Percentiles rank a stretch among this genome's conserved stretches.
phyloP scores from a whole-genome alignment of 2,329 filamentous ascomycete genomes.

The Trichoderma asperellum region DNA sequence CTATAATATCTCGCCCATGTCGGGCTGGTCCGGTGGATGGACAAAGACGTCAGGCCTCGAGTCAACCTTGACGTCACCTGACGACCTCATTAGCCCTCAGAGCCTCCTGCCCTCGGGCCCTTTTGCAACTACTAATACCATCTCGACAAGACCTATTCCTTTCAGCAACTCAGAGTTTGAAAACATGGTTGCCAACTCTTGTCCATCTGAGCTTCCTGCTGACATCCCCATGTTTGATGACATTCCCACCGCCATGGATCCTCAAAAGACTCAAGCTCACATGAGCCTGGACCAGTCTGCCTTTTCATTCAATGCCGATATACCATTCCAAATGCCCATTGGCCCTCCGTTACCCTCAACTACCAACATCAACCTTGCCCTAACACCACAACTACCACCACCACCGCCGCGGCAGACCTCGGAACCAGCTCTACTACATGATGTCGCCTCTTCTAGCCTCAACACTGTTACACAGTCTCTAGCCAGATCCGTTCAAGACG shows the following conservation, averaged over 20 bases:
- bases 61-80: slow-evolving; percentile 53
- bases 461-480: slow-evolving; percentile 39
- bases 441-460: not conserved
- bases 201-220: slow-evolving; percentile 50
- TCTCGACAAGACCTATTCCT: slow-evolving; percentile 34
- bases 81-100: slow-evolving; percentile 43
- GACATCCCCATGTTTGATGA: slow-evolving; percentile 45
- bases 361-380: slow-evolving; percentile 33
- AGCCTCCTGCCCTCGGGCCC: slow-evolving; percentile 37
- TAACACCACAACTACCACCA: slow-evolving; percentile 32
- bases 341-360: slow-evolving; percentile 41
- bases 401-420: slow-evolving; percentile 35
- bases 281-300: slow-evolving; percentile 43
- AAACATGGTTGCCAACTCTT: slow-evolving; percentile 38
- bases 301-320: slow-evolving; percentile 43
- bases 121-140: slow-evolving; percentile 27
- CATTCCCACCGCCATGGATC: slow-evolving; percentile 38
- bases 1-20: slow-evolving; percentile 53
- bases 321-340: slow-evolving; percentile 42
- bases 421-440: slow-evolving; percentile 29
- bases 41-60: slow-evolving; percentile 47
- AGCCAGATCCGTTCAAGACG: slow-evolving; percentile 50
- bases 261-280: slow-evolving; percentile 32
- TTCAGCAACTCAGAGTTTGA: slow-evolving; percentile 35
- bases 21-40: slow-evolving; percentile 48